A percentile compares a stretch with the other conserved stretches of the same genome.
Evolutionary conservation across 768 basidiomycete species (phyloP).

Genomic region (Exidia glandulosa): DNA sequence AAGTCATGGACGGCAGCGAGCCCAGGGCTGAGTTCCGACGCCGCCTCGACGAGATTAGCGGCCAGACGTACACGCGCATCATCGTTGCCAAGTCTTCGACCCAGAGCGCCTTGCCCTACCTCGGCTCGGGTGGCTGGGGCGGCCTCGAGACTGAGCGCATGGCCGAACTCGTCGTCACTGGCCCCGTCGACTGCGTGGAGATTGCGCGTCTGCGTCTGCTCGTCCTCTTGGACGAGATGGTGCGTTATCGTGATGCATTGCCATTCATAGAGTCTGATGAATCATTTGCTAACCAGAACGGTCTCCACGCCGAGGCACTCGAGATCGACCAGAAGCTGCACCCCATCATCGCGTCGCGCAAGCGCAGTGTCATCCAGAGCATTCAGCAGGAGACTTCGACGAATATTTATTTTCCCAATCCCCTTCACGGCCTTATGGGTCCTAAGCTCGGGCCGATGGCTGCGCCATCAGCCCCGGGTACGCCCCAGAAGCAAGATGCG

Average conservation of each 20-base stretch:
- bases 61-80: constrained; percentile 85
- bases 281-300: constrained; percentile 45
- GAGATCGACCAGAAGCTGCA: constrained; percentile 95
- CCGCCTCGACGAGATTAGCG: constrained; percentile 88
- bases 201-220: constrained; percentile 81
- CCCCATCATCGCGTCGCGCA: constrained; percentile 81
- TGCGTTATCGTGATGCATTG: constrained; percentile 28
- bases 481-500: constrained; percentile 39
- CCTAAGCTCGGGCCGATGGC: constrained; percentile 29
- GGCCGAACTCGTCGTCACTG: constrained; percentile 87
- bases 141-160: constrained; percentile 90
- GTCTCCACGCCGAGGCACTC: constrained; percentile 79
- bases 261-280: constrained; percentile 7
- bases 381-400: constrained; percentile 97
- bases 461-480: constrained; percentile 26
- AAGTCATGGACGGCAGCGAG: constrained; percentile 82
- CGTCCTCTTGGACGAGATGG: constrained; percentile 92
- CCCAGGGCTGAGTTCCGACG: constrained; percentile 73
- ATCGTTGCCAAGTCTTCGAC: constrained; percentile 79
- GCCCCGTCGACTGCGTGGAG: constrained; percentile 76
- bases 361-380: constrained; percentile 73
- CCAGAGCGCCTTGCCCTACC: constrained; percentile 52
- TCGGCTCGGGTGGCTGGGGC: constrained; percentile 60
- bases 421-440: constrained; percentile 76
- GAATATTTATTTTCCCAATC: constrained; percentile 90